Evolutionary conservation across 495 filamentous ascomycete genomes (phyloP), one percentile per base, ranked within the genome.

Genomic region (Pyrenula massariospora): DNA sequence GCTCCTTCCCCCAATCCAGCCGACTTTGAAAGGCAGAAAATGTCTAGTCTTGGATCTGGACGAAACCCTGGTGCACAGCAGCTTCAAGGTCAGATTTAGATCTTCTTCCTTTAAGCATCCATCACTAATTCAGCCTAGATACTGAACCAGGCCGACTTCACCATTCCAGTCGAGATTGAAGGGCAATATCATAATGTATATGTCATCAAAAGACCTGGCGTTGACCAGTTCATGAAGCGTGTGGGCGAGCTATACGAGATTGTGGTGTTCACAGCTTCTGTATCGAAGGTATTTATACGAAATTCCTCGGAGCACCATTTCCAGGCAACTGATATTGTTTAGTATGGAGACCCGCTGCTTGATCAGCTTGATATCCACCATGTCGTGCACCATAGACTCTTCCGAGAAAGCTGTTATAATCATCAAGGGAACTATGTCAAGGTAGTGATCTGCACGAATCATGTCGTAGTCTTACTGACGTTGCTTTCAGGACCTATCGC

Each of bases 401-500:
- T 99, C 81, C 84, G 93, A 25, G 93, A 99, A 68, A 96, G 92
- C 68, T 99, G 93, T 70, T 97, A 95, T 69, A 97, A 99, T 67
- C 94, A 99, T 67, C 94, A 97, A 73, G 93, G 93, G 56, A 98
- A 98, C 68, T 98, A 98, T 65, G 93, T 98, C 61, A 98, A 98
- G 80, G 84, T 85, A 50, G 52, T 71, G 60, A 53, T 53, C 47
- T 15, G 36, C 48, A 52, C 48, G 49, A 22, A 21, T 31, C 52
- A 42, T 49, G n/a, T 48, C 31, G 47, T 52, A 51, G 51, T 47
- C 3, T 52, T 51, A 31, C 55, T 67, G 56, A 72, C 59, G 56
- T 22, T 54, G 58, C 23, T 42, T 49, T 22, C 54, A 84, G 83
- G 93, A 99, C 66, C 82, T 99, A 24, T 96, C 93, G 15, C 93